Evolutionary conservation across 305 asterid genomes (phyloP), one percentile per base, ranked within the genome.

Genomic region (Fraxinus greggii): DNA sequence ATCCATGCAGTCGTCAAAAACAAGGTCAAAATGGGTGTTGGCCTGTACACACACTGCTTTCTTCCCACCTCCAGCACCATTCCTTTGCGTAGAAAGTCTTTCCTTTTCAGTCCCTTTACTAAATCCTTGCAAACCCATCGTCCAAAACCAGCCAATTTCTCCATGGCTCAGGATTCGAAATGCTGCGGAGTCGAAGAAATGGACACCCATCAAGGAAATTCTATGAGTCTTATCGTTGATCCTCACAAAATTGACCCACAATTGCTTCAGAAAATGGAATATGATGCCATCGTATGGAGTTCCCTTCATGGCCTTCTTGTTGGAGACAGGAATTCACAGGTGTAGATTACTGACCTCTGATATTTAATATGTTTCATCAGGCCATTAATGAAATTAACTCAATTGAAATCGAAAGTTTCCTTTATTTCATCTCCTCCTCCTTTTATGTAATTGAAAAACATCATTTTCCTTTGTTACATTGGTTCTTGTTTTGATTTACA

Each of bases 291-390:
- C 84, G 98, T 95, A 61, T 94, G 96, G 97, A 88, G 94, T 80
- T 92, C 99, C 78, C 93, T 95, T 82, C 90, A 86, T 69, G 99
- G 99, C 15, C 97, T 95, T 85, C 67, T 95, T 86, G 96, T 94
- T 79, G 99, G 99, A 32, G 97, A 92, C 82, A 87, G 90, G 79
- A 88, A 87, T 83, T 91, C 94, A 2, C 84, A 90, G 99, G 99
- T 94, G 99, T 94, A 69, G 76, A 65, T 82, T 33, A 51, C 2
- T 17, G 63, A 5, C 23, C 72, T 61, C 28, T 72, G 65, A 69
- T 0, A 67, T 48, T 78, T 3, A 4, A 15, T 65, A 45, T 36
- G 28, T 75, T 36, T 51, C 45, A 24, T 10, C 3, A 40, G 63
- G 63, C 63, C 63, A 51, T 51, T n/a, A 51, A 21, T 51, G 63